Percentiles rank a stretch among this genome's conserved stretches.
phyloP scores from a whole-genome alignment of 768 basidiomycete species.

The Calocybe cyanea region DNA sequence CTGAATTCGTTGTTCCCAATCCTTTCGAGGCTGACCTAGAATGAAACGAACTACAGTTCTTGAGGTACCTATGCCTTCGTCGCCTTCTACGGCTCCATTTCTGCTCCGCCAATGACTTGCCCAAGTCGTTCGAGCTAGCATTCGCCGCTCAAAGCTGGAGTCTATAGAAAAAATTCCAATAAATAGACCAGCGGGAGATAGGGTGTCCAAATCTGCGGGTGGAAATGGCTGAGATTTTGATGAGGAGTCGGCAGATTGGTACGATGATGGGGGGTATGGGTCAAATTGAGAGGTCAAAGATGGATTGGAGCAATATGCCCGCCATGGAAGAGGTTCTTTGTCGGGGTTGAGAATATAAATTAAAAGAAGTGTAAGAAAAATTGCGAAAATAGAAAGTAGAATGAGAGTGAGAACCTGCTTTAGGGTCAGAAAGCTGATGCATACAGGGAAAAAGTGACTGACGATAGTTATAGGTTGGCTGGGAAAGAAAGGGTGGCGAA shows the following conservation, averaged over 20 bases:
- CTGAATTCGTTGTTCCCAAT: constrained; percentile 75
- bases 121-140: constrained; percentile 86
- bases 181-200: constrained; percentile 83
- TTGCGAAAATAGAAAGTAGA: constrained; percentile 75
- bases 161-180: constrained; percentile 91
- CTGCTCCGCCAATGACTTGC: constrained; percentile 79
- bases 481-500: constrained; percentile 75
- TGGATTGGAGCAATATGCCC: constrained; percentile 83
- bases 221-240: constrained; percentile 52
- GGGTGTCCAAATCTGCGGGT: constrained; percentile 62
- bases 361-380: constrained; percentile 80
- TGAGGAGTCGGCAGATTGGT: constrained; percentile 25
- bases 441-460: constrained; percentile 23
- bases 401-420: constrained; percentile 64
- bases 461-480: constrained; percentile 81
- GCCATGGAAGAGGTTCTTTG: constrained; percentile 92
- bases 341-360: constrained; percentile 95
- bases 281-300: constrained; percentile 39
- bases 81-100: constrained; percentile 66
- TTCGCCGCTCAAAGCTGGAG: constrained; percentile 77
- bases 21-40: constrained; percentile 76
- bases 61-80: constrained; percentile 71
- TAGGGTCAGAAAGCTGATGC: constrained; percentile 3
- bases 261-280: constrained; percentile 30
- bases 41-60: constrained; percentile 87